Evolutionary conservation across 1,284 basidiomycete genomes (phyloP), one percentile per base, ranked within the genome.

Genomic region (Stygiomarasmius scandens): DNA sequence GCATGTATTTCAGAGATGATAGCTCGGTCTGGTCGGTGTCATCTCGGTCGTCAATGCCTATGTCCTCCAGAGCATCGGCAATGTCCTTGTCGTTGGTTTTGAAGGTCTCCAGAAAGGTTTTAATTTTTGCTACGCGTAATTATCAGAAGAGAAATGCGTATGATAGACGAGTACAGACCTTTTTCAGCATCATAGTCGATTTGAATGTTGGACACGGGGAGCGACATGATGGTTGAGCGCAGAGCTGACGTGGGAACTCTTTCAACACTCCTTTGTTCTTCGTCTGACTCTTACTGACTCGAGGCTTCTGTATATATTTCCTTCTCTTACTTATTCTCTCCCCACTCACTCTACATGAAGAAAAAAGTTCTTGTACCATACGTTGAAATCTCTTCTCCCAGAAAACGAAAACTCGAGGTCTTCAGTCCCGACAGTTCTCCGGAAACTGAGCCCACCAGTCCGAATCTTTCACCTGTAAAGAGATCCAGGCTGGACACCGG

Each of bases 1-100:
- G 81, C 84, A 95, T 91, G 72, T 99, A 99, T 76, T 98, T 96
- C 22, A 87, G 71, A 49, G 70, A 64, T 25, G 62, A 79, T 69
- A 66, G 69, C 62, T 79, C 73, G 9, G 73, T 67, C n/a, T 72
- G 68, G 52, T 71, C 70, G 55, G 74, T 73, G 49, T 80, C 79
- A 25, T 81, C 75, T 38, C 77, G 77, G 61, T 84, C 85, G 52
- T 82, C 81, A 47, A 92, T 77, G 59, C 85, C 84, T 65, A 93
- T 86, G 63, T 88, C 85, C 20, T 87, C 87, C 54, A 93, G 83
- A 60, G 84, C 84, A 55, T 78, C 77, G 50, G 83, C 81, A 56
- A 94, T 76, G 63, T 92, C 89, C 67, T 89, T 85, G 65, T 85
- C 80, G 52, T 80, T 77, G 24, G 79, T 78, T 59, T 87, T 82